Percentiles rank a stretch among this genome's conserved stretches.
phyloP scores from a whole-genome alignment of 768 basidiomycete genomes.

The Dioszegia crocea region DNA sequence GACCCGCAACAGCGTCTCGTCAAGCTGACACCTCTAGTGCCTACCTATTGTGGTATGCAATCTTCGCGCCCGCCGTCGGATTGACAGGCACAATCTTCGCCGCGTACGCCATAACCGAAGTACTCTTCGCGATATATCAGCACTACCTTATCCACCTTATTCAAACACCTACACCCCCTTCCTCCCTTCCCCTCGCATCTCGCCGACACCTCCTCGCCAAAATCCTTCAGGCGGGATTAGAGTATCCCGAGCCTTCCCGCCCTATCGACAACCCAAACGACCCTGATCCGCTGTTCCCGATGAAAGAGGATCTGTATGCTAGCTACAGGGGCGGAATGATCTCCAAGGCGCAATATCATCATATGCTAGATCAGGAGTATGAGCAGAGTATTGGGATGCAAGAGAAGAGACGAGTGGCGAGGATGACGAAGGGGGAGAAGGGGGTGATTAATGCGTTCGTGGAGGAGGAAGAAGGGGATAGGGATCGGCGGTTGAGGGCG shows the following conservation, averaged over 20 bases:
- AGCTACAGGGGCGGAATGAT: constrained; percentile 13
- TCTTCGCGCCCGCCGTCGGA: constrained; percentile 16
- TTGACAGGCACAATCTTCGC: constrained; percentile 34
- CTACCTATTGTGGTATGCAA: constrained; percentile 36
- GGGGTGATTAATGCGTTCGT: constrained; percentile 27
- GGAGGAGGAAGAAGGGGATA: constrained; percentile 27
- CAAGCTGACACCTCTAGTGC: constrained; percentile 16
- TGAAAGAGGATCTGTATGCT: constrained; percentile 4
- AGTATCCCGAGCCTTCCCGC: constrained; percentile 15
- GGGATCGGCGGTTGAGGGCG: constrained; percentile 27
- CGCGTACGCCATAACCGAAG: constrained; percentile 30
- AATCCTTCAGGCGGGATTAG: constrained; percentile 28
- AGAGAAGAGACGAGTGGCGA: constrained; percentile 23
- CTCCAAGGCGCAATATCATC: constrained; percentile 17
- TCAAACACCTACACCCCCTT: constrained; percentile 27
- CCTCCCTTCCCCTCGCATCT: constrained; percentile 22
- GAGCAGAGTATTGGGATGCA: constrained; percentile 25
- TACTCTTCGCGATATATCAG: constrained; percentile 34
- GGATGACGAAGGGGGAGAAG: constrained; percentile 24
- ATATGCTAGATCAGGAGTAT: constrained; percentile 25
- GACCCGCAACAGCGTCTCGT: not conserved
- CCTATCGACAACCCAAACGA: constrained; percentile 9
- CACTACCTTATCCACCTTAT: constrained; percentile 31
- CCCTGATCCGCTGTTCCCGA: constrained; percentile 3
- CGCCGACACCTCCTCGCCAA: constrained; percentile 25